Evolutionary conservation across 2,329 filamentous ascomycete genomes (phyloP).

Genomic region (Penicillium sp.): DNA sequence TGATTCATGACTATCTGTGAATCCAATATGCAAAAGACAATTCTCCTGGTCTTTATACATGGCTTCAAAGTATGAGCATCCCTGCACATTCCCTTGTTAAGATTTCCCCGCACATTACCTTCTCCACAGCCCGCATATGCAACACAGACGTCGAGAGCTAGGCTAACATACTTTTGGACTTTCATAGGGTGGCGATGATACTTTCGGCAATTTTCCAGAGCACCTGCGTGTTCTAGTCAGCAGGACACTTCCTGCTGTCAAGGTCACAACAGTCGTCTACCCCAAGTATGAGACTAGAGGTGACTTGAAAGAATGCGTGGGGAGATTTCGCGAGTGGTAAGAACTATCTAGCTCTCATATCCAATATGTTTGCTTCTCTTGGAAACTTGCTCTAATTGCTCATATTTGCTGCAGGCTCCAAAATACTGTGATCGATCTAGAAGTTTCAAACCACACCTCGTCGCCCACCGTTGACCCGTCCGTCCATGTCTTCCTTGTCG

Average conservation of each 20-base stretch:
- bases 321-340: conserved; percentile 47
- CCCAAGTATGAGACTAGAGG: conserved; percentile 50
- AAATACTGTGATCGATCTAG: conserved; percentile 88
- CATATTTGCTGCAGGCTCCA: conserved; percentile 59
- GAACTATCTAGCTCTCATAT: conserved; percentile 3
- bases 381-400: neutral
- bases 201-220: conserved; percentile 46
- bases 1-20: neutral
- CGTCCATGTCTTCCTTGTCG: conserved; percentile 74
- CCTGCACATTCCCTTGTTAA: neutral
- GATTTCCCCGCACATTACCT: conserved; percentile 2
- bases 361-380: neutral
- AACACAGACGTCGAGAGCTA: neutral
- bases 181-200: conserved; percentile 46
- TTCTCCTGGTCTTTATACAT: conserved; percentile 48
- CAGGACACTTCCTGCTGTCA: conserved; percentile 42
- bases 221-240: conserved; percentile 41
- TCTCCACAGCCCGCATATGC: neutral
- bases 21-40: conserved; percentile 42
- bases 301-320: conserved; percentile 45
- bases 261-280: conserved; percentile 43
- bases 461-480: conserved; percentile 83
- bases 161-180: conserved; percentile 2
- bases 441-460: conserved; percentile 73
- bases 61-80: conserved; percentile 44